These are phyloP conservation scores for Chenopodium suecicum DNA, from an alignment of 148 eudicot species.

Conservation along the genomic window DNA sequence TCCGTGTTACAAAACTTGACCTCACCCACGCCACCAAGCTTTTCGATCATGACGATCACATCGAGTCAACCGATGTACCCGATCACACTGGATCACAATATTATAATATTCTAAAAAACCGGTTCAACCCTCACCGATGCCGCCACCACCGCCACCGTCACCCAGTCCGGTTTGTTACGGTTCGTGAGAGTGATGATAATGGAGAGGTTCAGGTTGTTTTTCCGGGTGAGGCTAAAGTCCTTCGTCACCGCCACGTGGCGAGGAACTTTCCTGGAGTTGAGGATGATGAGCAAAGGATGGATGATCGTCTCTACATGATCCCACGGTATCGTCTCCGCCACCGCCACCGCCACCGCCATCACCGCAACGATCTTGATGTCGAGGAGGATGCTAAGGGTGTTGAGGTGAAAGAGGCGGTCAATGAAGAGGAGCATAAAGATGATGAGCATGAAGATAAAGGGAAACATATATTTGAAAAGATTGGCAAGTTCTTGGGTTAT, in stretches of 20 bases:
- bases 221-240: neutral
- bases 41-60: neutral
- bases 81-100: neutral
- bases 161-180: no score
- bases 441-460: neutral
- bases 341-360: neutral
- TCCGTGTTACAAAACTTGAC: no score
- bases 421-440: neutral
- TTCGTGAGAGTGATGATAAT: neutral
- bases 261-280: slow-evolving; percentile 1
- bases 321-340: neutral
- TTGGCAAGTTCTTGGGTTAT: slow-evolving; percentile 25
- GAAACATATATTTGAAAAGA: slow-evolving; percentile 6
- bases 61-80: neutral
- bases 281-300: neutral
- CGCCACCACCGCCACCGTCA: slow-evolving; percentile 6
- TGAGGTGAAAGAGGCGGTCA: neutral
- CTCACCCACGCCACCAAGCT: neutral
- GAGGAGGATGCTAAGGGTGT: no score
- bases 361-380: neutral
- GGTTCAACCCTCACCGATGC: neutral
- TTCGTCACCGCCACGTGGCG: slow-evolving; percentile 21
- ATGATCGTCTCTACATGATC: neutral
- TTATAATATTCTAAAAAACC: neutral
- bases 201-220: neutral